phyloP scores from a whole-genome alignment of 2,329 filamentous ascomycete species.

The Xylariaceae sp. region DNA sequence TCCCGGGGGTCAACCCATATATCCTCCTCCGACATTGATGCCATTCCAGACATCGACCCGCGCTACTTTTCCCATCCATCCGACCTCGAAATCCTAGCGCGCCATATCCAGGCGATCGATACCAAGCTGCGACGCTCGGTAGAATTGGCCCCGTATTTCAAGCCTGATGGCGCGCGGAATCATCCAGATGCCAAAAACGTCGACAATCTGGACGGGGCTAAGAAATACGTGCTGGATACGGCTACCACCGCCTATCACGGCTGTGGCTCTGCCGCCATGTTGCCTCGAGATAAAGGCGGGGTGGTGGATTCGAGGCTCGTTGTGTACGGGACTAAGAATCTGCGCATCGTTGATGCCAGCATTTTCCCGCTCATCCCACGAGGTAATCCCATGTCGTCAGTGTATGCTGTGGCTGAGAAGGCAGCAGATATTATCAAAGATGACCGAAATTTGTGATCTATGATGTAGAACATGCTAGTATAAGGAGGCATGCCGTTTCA shows the following conservation, averaged over 20 bases:
- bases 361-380: conserved; percentile 39
- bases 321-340: conserved; percentile 5
- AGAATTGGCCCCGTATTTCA: conserved; percentile 28
- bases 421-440: conserved; percentile 27
- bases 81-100: conserved; percentile 42
- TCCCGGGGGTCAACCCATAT: too few relatives aligned
- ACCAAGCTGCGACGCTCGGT: conserved; percentile 14
- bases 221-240: conserved; percentile 15
- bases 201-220: conserved; percentile 17
- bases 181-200: conserved; percentile 24
- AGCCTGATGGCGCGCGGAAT: conserved; percentile 29
- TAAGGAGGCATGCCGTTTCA: too few relatives aligned
- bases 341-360: conserved; percentile 23
- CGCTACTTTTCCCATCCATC: conserved; percentile 47
- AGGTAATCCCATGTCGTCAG: conserved; percentile 23
- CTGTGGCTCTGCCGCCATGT: conserved; percentile 38
- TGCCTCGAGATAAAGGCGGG: conserved; percentile 26
- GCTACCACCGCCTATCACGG: conserved; percentile 29
- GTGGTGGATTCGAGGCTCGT: conserved; percentile 4
- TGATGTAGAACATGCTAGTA: too few relatives aligned
- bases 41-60: conserved; percentile 44
- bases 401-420: conserved; percentile 33
- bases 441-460: too few relatives aligned
- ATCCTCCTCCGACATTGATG: conserved; percentile 33
- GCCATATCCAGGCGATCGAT: conserved; percentile 28